phyloP scores from a whole-genome alignment of 768 basidiomycete genomes.

The Serpula lacrymans region DNA sequence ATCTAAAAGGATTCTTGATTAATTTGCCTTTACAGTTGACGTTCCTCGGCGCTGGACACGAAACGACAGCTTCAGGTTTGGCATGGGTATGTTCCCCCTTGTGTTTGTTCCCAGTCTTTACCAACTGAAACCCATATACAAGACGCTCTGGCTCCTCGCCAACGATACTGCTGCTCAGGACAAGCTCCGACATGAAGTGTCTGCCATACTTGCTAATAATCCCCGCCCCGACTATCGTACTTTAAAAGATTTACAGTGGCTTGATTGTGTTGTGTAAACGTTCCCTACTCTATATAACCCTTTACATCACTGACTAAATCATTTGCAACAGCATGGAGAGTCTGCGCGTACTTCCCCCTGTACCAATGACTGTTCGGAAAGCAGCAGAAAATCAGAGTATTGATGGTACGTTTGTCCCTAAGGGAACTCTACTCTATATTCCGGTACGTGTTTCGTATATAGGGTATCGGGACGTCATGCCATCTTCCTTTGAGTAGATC shows the following conservation, averaged over 20 bases:
- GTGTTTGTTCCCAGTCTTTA: constrained; percentile 2
- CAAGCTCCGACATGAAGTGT: constrained; percentile 52
- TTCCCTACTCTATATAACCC: background rate
- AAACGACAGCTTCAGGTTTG: constrained; percentile 14
- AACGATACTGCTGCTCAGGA: constrained; percentile 47
- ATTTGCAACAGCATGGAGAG: constrained; percentile 32
- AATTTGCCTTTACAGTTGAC: constrained; percentile 37
- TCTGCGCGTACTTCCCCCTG: constrained; percentile 38
- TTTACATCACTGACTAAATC: background rate
- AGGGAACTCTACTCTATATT: constrained; percentile 40
- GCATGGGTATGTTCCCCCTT: constrained; percentile 12
- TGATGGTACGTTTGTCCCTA: constrained; percentile 40
- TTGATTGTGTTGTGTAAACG: constrained; percentile 14
- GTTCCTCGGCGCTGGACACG: constrained; percentile 43
- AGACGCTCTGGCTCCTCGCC: constrained; percentile 54
- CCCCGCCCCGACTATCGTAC: constrained; percentile 12
- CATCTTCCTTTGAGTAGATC: constrained; percentile 30
- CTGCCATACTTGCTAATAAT: constrained; percentile 28
- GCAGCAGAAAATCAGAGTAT: constrained; percentile 29
- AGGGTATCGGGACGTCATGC: constrained; percentile 14
- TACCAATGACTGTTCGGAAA: constrained; percentile 36
- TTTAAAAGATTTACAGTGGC: constrained; percentile 10
- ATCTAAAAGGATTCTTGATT: no score
- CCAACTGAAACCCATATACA: constrained; percentile 9
- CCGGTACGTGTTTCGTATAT: constrained; percentile 18